Percentiles rank a stretch among this genome's conserved stretches.
phyloP scores from a whole-genome alignment of 805 yeast genomes.

The Sungouiella thailandica region DNA sequence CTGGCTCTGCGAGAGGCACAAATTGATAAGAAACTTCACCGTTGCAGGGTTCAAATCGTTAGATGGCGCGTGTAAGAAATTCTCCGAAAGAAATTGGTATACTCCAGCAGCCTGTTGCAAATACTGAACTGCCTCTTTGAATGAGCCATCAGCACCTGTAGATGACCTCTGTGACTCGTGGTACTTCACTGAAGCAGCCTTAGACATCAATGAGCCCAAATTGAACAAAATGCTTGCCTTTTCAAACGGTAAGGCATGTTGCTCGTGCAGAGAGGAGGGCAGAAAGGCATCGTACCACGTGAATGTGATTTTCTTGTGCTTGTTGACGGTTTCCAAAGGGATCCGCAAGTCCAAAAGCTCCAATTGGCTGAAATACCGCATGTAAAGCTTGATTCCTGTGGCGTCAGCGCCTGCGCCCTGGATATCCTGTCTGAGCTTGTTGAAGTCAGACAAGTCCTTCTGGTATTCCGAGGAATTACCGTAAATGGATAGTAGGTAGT shows the following conservation, averaged over 20 bases:
- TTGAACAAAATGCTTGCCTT: conserved; percentile 83
- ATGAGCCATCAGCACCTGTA: conserved; percentile 34
- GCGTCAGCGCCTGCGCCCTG: conserved; percentile 42
- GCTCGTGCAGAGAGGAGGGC: conserved; percentile 46
- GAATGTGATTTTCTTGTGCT: conserved; percentile 48
- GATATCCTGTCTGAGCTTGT: conserved; percentile 56
- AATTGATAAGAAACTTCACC: conserved; percentile 53
- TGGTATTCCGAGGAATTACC: conserved; percentile 57
- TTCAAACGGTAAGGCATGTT: conserved; percentile 80
- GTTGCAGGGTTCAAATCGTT: conserved; percentile 68
- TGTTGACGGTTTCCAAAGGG: conserved; percentile 54
- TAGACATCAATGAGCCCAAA: conserved; percentile 58
- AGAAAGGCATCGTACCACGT: conserved; percentile 78
- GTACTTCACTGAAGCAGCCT: conserved; percentile 38
- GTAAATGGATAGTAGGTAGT: conserved; percentile 55
- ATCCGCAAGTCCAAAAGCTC: conserved; percentile 75
- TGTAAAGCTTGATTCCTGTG: conserved; percentile 50
- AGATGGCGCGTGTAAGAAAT: conserved; percentile 86
- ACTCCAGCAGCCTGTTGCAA: conserved; percentile 80
- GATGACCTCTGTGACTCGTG: conserved; percentile 20
- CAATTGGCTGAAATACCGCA: conserved; percentile 72
- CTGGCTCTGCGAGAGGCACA: conserved; percentile 85
- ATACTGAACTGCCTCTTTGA: conserved; percentile 54
- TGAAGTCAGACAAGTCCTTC: conserved; percentile 50
- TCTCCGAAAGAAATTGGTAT: conserved; percentile 64